phyloP scores from a whole-genome alignment of 306 rosid species.

The Vigna hirtella region DNA sequence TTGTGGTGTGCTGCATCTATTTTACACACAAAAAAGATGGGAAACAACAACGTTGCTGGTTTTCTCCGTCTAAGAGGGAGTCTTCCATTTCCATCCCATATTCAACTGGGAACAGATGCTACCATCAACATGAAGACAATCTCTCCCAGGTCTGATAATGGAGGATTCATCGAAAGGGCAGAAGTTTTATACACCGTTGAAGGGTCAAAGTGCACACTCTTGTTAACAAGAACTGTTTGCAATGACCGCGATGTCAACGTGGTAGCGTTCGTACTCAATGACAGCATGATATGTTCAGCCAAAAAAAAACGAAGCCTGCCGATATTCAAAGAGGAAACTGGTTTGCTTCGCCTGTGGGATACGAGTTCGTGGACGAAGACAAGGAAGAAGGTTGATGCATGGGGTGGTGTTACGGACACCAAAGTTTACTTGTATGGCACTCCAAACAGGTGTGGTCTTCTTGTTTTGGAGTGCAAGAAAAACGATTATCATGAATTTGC shows the following conservation, averaged over 20 bases:
- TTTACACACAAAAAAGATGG: too few species aligned
- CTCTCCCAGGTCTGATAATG: rapidly evolving
- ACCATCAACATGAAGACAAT: too few species aligned
- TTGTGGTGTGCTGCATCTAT: too few species aligned
- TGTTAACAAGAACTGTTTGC: rapidly evolving
- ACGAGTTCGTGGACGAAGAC: background rate
- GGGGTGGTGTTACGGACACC: background rate
- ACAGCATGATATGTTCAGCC: too few species aligned
- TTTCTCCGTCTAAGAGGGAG: too few species aligned
- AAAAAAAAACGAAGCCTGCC: rapidly evolving
- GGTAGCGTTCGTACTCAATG: too few species aligned
- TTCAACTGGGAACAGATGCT: too few species aligned
- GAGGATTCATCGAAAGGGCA: rapidly evolving
- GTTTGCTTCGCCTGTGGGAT: background rate
- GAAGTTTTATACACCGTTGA: background rate
- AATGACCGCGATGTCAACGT: rapidly evolving
- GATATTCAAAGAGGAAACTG: rapidly evolving
- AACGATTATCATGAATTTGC: background rate
- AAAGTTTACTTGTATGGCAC: background rate
- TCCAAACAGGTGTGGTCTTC: background rate
- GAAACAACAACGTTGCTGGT: too few species aligned
- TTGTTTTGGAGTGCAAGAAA: background rate
- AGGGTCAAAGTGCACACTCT: background rate
- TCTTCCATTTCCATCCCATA: too few species aligned
- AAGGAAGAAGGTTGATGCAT: background rate